phyloP scores from a whole-genome alignment of 352 stramenopile genomes.

The Pythium angustatum region DNA sequence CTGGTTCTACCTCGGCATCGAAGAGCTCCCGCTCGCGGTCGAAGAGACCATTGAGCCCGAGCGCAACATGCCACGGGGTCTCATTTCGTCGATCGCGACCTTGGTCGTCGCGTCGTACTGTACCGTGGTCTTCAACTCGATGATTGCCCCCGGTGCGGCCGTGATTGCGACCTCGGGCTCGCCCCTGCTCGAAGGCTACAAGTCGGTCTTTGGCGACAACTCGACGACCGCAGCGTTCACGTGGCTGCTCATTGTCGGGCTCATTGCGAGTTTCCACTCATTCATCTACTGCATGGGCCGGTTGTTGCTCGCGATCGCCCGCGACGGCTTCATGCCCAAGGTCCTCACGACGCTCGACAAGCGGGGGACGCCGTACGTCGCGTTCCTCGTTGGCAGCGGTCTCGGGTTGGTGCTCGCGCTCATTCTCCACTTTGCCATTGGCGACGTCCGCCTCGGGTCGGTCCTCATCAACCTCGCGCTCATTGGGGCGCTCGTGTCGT shows the following conservation, averaged over 20 bases:
- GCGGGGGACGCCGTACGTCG: constrained; percentile 41
- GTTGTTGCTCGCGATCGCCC: constrained; percentile 62
- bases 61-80: constrained; percentile 65
- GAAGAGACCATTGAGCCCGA: constrained; percentile 73
- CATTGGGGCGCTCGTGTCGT: constrained; percentile 60
- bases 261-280: constrained; percentile 65
- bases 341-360: constrained; percentile 58
- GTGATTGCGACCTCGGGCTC: constrained; percentile 40
- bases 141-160: constrained; percentile 49
- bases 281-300: constrained; percentile 76
- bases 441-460: constrained; percentile 51
- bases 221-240: constrained; percentile 56
- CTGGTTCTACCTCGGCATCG: constrained; percentile 80
- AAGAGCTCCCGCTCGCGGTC: constrained; percentile 68
- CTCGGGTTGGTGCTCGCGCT: constrained; percentile 47
- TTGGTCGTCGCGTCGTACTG: constrained; percentile 53
- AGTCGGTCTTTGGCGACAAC: constrained; percentile 72
- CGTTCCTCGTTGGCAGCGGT: constrained; percentile 44
- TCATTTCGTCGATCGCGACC: constrained; percentile 56
- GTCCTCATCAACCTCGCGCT: constrained; percentile 74
- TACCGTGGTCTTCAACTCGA: constrained; percentile 59
- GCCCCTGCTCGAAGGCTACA: constrained; percentile 62
- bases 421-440: constrained; percentile 60
- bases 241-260: constrained; percentile 60
- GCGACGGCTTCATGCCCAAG: constrained; percentile 55